A percentile compares a stretch with the other conserved stretches of the same genome.
Evolutionary conservation across 352 stramenopile species (phyloP).

Genomic region (Phytophthora hybrid): DNA sequence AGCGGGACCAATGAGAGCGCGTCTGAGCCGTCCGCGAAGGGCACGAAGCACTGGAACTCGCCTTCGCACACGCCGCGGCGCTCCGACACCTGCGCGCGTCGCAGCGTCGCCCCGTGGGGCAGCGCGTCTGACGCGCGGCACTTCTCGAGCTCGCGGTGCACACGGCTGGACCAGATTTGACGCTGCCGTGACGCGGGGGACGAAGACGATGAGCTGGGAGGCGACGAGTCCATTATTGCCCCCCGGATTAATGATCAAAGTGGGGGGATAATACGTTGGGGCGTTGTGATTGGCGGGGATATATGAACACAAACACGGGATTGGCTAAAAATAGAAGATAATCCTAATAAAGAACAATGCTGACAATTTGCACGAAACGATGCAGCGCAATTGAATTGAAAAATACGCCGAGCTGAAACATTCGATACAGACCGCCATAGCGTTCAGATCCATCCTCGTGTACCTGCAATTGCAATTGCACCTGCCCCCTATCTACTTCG

Average conservation of each 20-base stretch:
- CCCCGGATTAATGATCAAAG: slow-evolving; percentile 17
- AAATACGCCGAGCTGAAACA: slow-evolving; percentile 19
- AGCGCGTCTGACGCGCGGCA: slow-evolving; percentile 42
- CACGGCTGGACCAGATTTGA: slow-evolving; percentile 76
- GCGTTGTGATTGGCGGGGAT: slow-evolving; percentile 26
- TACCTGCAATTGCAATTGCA: slow-evolving; percentile 2
- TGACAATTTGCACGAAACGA: slow-evolving; percentile 3
- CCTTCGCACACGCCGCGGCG: slow-evolving; percentile 48
- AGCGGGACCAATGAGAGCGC: slow-evolving; percentile 71
- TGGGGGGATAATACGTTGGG: slow-evolving; percentile 12
- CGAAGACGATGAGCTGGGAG: slow-evolving; percentile 6
- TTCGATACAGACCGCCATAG: not conserved
- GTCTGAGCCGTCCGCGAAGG: slow-evolving; percentile 77
- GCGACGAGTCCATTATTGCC: slow-evolving; percentile 31
- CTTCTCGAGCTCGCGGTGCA: slow-evolving; percentile 81
- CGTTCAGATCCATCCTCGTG: not conserved
- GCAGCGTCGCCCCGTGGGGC: slow-evolving; percentile 57
- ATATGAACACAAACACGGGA: not conserved
- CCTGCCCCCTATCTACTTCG: slow-evolving; percentile 28
- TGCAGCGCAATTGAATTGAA: slow-evolving; percentile 29
- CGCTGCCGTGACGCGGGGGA: slow-evolving; percentile 51
- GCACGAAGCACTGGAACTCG: slow-evolving; percentile 81
- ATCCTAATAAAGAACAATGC: too few species aligned
- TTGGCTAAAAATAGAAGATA: slow-evolving; percentile 24
- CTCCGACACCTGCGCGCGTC: slow-evolving; percentile 60